A percentile compares a stretch with the other conserved stretches of the same genome.
phyloP scores from a whole-genome alignment of 2,329 filamentous ascomycete genomes.

The Apiospora sp. region DNA sequence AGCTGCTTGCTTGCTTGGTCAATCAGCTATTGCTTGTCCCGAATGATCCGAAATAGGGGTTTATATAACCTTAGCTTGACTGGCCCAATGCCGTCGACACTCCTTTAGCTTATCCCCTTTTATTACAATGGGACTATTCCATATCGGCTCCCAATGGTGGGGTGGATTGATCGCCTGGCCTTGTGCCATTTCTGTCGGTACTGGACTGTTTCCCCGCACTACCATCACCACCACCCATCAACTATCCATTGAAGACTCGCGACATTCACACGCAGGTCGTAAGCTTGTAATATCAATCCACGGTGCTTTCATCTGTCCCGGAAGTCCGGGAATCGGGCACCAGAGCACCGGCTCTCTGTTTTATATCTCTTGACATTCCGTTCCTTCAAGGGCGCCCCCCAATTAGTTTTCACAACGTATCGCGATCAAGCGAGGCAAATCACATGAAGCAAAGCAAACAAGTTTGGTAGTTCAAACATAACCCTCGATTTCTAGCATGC shows the following conservation, averaged over 20 bases:
- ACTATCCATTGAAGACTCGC: neutral
- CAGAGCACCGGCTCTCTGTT: neutral
- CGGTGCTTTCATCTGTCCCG: neutral
- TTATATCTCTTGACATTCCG: neutral
- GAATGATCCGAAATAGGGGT: too few species aligned
- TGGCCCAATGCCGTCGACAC: neutral
- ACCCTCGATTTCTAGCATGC: conserved; percentile 16
- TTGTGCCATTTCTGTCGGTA: neutral
- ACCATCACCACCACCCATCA: neutral
- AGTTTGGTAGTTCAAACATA: conserved; percentile 2
- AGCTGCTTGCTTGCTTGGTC: too few species aligned
- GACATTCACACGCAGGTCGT: neutral
- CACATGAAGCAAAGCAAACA: neutral
- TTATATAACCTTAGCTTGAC: too few species aligned
- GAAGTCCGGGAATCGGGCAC: neutral
- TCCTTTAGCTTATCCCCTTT: neutral
- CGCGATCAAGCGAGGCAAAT: neutral
- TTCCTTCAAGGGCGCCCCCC: neutral
- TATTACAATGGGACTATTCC: neutral
- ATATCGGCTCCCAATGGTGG: neutral
- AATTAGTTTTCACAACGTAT: neutral
- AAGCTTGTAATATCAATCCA: neutral
- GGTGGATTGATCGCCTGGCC: neutral
- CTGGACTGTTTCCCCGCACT: neutral
- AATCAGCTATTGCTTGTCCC: too few species aligned